phyloP scores from a whole-genome alignment of 1,139 yeast genomes.

The Sugiyamaella pinicola region DNA sequence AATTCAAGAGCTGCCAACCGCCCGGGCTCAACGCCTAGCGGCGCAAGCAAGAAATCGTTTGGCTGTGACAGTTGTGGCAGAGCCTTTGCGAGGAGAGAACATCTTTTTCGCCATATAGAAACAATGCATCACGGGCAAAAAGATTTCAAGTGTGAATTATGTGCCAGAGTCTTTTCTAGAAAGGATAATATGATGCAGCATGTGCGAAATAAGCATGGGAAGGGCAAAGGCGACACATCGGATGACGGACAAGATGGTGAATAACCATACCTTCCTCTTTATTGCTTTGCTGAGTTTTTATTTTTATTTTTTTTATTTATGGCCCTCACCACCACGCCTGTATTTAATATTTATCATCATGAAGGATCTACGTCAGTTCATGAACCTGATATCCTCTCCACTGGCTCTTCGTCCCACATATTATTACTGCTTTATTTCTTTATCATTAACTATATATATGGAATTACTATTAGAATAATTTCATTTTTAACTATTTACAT shows the following conservation, averaged over 20 bases:
- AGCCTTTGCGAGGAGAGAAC: slow-evolving; percentile 36
- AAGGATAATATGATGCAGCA: slow-evolving; percentile 39
- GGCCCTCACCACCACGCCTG: slow-evolving; percentile 1
- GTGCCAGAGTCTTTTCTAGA: slow-evolving; percentile 34
- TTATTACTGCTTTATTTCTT: slow-evolving; percentile 13
- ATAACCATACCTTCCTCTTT: no score
- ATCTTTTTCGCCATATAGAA: slow-evolving; percentile 35
- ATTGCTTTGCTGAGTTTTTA: neutral
- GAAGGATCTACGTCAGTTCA: neutral
- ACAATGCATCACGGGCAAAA: slow-evolving; percentile 37
- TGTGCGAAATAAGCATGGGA: slow-evolving; percentile 34
- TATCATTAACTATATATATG: neutral
- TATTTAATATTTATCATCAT: slow-evolving; percentile 18
- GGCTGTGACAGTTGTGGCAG: slow-evolving; percentile 34
- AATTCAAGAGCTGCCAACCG: slow-evolving; percentile 17
- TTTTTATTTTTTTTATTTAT: slow-evolving; percentile 2
- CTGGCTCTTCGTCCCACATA: slow-evolving; percentile 4
- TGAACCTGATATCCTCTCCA: neutral
- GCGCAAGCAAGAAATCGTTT: slow-evolving; percentile 32
- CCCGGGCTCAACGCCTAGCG: slow-evolving; percentile 8
- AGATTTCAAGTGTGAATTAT: slow-evolving; percentile 34
- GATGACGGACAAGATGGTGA: slow-evolving; percentile 3
- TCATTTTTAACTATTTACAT: neutral
- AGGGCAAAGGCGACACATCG: slow-evolving; percentile 9
- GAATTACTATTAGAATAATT: neutral